Evolutionary conservation across 1,284 basidiomycete genomes (phyloP), one percentile per base, ranked within the genome.

Genomic region (Cryptococcus depauperatus): DNA sequence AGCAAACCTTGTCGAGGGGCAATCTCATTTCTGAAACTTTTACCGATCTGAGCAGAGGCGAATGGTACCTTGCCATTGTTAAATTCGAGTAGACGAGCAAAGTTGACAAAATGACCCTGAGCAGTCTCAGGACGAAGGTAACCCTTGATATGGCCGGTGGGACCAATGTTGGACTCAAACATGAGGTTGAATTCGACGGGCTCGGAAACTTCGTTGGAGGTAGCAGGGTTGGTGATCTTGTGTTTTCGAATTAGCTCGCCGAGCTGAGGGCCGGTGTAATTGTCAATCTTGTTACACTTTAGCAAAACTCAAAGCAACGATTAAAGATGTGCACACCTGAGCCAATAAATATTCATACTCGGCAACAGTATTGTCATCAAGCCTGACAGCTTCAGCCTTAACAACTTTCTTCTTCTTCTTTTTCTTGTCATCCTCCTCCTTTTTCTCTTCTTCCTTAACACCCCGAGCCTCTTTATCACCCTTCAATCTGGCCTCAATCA

Each of bases 81-180:
- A 78, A 95, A 98, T 47, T 97, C 93, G 55, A 97, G 83, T 28
- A 99, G 77, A 35, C 93, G 84, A 56, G 83, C 83, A 76, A 99
- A 99, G 79, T 98, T 98, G 69, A 97, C 82, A 77, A 99, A 99
- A 73, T 98, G 93, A 47, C 95, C 91, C 70, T 98, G 95, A 0
- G 95, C 93, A 0, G 93, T 99, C 72, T 98, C 93, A 9, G 95
- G 95, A 22, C 93, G 90, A 44, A 99, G 82, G 73, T 83, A 98
- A 37, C 91, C 92, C 64, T 92, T 92, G 73, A 95, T 82, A 67
- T 95, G 88, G 33, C 95, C 95, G 6, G 95, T 97, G 9, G 95
- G 95, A 26, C 95, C 95, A 64, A 99, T 98, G 72, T 83, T 85
- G 61, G 84, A 88, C 47, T 89, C 82, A 72, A 99, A 99, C 95